A percentile compares a stretch with the other conserved stretches of the same genome.
Conservation (phyloP, 306 rosid genomes). For the Lupinus albus region DNA sequence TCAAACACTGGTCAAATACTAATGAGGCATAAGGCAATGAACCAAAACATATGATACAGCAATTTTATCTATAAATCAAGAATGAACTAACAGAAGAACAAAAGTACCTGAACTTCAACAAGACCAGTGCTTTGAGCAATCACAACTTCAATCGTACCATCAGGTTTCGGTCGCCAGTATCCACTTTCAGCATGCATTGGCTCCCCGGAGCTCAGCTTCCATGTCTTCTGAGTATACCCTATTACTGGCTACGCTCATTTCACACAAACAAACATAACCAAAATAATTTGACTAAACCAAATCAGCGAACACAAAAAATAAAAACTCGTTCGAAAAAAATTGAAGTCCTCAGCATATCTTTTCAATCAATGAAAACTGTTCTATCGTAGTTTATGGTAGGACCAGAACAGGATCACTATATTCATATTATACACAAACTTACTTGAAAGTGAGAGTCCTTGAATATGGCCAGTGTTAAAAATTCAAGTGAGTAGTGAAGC, state of each 20-base stretch:
- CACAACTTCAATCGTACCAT: conserved; percentile 76
- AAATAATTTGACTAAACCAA: conserved; percentile 17
- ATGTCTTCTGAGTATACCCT: conserved; percentile 79
- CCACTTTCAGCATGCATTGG: conserved; percentile 92
- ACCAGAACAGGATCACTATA: not conserved
- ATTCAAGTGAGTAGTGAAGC: too few species aligned
- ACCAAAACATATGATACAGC: not conserved
- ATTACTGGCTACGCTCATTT: conserved; percentile 66
- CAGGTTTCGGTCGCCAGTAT: conserved; percentile 78
- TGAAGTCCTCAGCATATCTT: not conserved
- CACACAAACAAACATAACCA: not conserved
- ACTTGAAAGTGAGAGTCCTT: too few species aligned
- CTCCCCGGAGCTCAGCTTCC: conserved; percentile 77
- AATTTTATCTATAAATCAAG: not conserved
- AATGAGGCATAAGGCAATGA: not conserved
- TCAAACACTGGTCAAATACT: not conserved
- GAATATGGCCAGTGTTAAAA: too few species aligned
- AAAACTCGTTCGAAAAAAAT: not conserved
- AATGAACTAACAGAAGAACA: not conserved
- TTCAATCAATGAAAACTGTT: not conserved
- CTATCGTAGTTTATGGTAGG: not conserved
- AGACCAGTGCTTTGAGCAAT: conserved; percentile 89
- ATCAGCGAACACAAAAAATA: not conserved
- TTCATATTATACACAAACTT: not conserved
- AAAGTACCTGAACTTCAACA: conserved; percentile 78